Base-by-base conservation (phyloP, 2,329 filamentous ascomycete species). In the Cladosporium velox region DNA sequence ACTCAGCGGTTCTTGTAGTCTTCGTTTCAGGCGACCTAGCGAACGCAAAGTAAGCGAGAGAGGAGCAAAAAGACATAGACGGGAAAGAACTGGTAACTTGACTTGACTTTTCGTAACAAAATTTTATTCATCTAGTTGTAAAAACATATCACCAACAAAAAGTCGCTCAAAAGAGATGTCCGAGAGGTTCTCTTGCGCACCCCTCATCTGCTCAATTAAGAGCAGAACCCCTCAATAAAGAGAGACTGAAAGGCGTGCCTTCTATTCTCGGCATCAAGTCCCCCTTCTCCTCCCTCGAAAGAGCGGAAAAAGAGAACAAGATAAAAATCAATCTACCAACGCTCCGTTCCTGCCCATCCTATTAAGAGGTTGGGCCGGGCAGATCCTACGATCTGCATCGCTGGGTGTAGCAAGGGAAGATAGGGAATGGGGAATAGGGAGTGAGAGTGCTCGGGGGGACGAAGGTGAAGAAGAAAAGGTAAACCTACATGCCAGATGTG, bases 311-410 rank as follows among this genome's bases (percentile, higher is more conserved):
- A n/a, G 59, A 41, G 55, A 24, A 61, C 62, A 64, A 62, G 47
- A 67, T 60, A 44, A 41, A 32, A 12, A 70, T 77, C 69, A 68
- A 69, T 81, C 70, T 81, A 70, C 79, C 79, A 81, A 79, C 80
- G 79, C 79, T 81, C 79, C 79, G 79, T 82, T 81, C 79, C 78
- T 77, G 76, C 74, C 73, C 69, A 71, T 74, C 77, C 75, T 72
- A 73, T 73, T 24, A 59, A 54, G 54, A 71, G 54, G 57, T 35
- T 41, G 76, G 77, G 76, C 77, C 77, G 79, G 76, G 78, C 78
- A 76, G 73, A 74, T 78, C 77, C 74, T 74, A 76, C 71, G 76
- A 78, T 73, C 76, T 78, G 76, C 80, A 77, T 77, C 79, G 79
- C 77, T 81, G 79, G 79, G 74, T 72, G 60, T 65, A 58, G 35